Conservation (phyloP, 495 filamentous ascomycete species). For the Daldinia vernicosa region DNA sequence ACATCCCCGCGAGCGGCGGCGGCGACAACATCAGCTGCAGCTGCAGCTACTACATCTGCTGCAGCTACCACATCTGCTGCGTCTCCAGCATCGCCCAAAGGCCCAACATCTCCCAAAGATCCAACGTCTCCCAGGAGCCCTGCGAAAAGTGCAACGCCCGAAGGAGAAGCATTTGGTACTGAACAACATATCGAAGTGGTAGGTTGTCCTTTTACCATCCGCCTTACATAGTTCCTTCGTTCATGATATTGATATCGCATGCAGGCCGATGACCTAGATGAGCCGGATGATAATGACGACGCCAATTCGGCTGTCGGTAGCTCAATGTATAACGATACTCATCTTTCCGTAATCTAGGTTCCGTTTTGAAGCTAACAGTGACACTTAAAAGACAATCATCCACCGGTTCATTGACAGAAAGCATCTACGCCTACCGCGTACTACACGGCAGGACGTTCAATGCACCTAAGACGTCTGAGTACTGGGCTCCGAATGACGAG, state of each 20-base stretch:
- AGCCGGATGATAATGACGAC: conserved; percentile 15
- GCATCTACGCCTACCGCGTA: conserved; percentile 22
- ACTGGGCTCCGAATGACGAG: conserved; percentile 27
- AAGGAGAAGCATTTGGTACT: conserved; percentile 6
- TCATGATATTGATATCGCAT: background rate
- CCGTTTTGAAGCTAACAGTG: background rate
- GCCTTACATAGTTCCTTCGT: background rate
- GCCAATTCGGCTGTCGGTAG: conserved; percentile 16
- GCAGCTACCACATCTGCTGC: background rate
- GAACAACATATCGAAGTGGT: conserved; percentile 18
- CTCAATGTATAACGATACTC: conserved; percentile 18
- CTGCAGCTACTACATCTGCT: conserved; percentile 2
- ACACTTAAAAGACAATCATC: conserved; percentile 19
- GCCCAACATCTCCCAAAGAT: background rate
- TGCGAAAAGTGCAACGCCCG: background rate
- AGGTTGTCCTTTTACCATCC: background rate
- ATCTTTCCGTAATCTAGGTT: background rate
- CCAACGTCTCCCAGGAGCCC: conserved; percentile 1
- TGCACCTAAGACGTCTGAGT: conserved; percentile 23
- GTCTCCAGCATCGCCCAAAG: background rate
- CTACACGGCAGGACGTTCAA: conserved; percentile 21
- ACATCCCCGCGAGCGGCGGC: conserved; percentile 3
- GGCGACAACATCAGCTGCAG: too few species aligned
- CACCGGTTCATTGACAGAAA: conserved; percentile 26
- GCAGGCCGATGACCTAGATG: conserved; percentile 20